Conservation (phyloP, 139 green algal genomes). For the Picochlorum sp. region DNA sequence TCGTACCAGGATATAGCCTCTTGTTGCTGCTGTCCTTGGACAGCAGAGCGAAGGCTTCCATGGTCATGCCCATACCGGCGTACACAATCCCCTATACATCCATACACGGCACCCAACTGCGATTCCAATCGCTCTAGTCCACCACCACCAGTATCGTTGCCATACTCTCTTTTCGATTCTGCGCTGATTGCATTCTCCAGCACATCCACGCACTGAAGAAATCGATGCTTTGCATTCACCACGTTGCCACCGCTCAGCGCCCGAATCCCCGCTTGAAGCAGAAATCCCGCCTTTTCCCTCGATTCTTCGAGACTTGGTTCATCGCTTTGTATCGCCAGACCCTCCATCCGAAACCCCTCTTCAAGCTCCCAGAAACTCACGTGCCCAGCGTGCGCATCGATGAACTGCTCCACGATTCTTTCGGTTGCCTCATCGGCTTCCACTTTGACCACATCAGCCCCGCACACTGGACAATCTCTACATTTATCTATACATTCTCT, state of each 20-base stretch:
- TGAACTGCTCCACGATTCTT: slow-evolving; percentile 10
- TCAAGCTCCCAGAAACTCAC: slow-evolving; percentile 19
- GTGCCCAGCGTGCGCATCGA: slow-evolving; percentile 13
- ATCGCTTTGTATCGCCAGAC: neutral
- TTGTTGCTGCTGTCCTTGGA: no score
- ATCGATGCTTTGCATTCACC: neutral
- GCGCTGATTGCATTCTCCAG: no score
- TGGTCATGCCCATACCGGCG: slow-evolving; percentile 1
- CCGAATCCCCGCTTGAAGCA: slow-evolving; percentile 20
- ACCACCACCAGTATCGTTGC: neutral
- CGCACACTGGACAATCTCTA: slow-evolving; percentile 18
- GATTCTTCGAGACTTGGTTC: neutral
- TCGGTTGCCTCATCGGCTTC: slow-evolving; percentile 1
- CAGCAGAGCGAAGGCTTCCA: no score
- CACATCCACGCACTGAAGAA: neutral
- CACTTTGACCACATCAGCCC: slow-evolving; percentile 12
- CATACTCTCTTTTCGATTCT: neutral
- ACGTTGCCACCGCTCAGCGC: slow-evolving; percentile 13
- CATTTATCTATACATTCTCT: slow-evolving; percentile 5
- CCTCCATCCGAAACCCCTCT: neutral
- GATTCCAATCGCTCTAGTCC: neutral
- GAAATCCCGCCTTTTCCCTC: slow-evolving; percentile 7
- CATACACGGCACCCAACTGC: slow-evolving; percentile 12
- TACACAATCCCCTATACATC: slow-evolving; percentile 25
- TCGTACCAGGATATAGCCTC: slow-evolving; percentile 3